These are phyloP conservation scores for Aspergillus avenaceus DNA, from an alignment of 495 filamentous ascomycete species.

Conservation along the genomic window DNA sequence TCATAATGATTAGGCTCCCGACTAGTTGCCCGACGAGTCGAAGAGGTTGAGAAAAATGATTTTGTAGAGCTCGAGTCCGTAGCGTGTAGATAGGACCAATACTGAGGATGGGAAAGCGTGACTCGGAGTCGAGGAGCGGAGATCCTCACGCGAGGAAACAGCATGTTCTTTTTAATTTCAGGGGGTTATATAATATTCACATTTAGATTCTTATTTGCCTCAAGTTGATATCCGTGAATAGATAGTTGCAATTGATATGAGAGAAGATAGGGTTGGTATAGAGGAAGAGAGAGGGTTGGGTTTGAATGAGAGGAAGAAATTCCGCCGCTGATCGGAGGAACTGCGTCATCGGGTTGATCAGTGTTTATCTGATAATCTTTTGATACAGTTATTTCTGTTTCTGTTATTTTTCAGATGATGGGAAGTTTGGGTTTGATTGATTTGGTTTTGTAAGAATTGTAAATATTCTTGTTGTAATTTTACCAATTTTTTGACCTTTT, in stretches of 20 bases:
- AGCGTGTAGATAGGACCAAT: background rate
- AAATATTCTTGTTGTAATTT: no score
- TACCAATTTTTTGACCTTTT: no score
- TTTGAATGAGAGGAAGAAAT: constrained; percentile 4
- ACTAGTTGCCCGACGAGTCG: constrained; percentile 19
- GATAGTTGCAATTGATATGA: background rate
- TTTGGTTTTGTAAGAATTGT: background rate
- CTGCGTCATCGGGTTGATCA: constrained; percentile 20
- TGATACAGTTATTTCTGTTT: no score
- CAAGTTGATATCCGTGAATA: no score
- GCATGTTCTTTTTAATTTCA: constrained; percentile 12
- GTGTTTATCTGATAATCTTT: constrained; percentile 7
- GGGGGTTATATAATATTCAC: background rate
- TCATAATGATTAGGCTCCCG: constrained; percentile 67
- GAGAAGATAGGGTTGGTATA: background rate
- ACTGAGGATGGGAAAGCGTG: background rate
- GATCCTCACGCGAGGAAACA: constrained; percentile 13
- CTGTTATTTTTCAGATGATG: no score
- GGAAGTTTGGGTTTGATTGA: no score
- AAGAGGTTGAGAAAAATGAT: constrained; percentile 40
- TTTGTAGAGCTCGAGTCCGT: background rate
- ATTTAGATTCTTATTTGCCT: no score
- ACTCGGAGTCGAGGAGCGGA: constrained; percentile 1
- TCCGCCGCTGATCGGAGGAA: constrained; percentile 16
- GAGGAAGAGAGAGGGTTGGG: background rate